These are phyloP conservation scores for Lunularia cruciata DNA, from an alignment of 225 moss, liverwort and hornwort species.

Conservation along the genomic window DNA sequence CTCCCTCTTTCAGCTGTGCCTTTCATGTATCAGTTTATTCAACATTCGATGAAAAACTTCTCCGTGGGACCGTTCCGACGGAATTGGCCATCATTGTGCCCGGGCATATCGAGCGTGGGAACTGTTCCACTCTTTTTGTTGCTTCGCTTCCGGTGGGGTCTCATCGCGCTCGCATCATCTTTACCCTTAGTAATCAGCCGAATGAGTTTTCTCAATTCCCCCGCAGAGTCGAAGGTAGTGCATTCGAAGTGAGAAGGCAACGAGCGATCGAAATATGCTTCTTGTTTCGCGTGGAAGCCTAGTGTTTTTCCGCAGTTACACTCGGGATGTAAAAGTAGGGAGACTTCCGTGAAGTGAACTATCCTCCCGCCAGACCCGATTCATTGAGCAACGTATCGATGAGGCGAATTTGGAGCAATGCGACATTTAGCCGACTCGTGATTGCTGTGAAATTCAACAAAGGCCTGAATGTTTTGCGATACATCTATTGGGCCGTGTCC, in stretches of 20 bases:
- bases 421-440: neutral
- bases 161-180: too few relatives aligned
- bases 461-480: neutral
- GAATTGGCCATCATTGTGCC: neutral
- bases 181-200: too few relatives aligned
- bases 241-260: too few relatives aligned
- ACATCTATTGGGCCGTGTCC: neutral
- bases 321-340: too few relatives aligned
- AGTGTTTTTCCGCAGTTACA: too few relatives aligned
- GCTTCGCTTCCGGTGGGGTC: neutral
- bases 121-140: neutral
- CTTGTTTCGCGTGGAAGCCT: too few relatives aligned
- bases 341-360: too few relatives aligned
- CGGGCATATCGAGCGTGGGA: neutral
- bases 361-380: too few relatives aligned
- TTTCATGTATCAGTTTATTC: neutral
- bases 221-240: too few relatives aligned
- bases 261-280: too few relatives aligned
- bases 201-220: too few relatives aligned
- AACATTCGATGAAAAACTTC: neutral
- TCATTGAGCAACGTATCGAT: neutral
- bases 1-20: neutral
- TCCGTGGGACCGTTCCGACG: neutral
- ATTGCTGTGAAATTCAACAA: neutral
- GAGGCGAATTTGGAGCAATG: neutral